Percentiles rank a stretch among this genome's conserved stretches.
Evolutionary conservation across 2,329 filamentous ascomycete species (phyloP).

Genomic region (Sphaerulina populicola): DNA sequence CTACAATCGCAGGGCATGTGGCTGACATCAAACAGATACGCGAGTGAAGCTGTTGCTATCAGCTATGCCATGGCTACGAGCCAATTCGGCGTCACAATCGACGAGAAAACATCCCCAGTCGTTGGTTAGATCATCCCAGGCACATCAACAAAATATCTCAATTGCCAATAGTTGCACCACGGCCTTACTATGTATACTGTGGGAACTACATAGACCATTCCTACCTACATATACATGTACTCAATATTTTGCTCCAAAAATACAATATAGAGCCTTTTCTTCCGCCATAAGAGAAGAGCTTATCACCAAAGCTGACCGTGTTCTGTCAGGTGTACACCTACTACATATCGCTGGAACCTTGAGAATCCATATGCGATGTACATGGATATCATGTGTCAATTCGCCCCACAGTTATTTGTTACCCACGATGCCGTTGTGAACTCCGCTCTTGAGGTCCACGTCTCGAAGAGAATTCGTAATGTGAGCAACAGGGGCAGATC

Average conservation of each 20-base stretch:
- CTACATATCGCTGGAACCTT: too few species aligned
- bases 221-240: background rate
- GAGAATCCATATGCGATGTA: background rate
- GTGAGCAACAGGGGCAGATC: background rate
- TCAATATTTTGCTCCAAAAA: too few species aligned
- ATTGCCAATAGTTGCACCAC: background rate
- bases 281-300: too few species aligned
- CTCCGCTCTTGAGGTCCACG: constrained; percentile 3
- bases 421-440: constrained; percentile 7
- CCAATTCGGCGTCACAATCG: constrained; percentile 33
- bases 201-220: background rate
- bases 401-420: background rate
- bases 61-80: constrained; percentile 46
- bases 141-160: background rate
- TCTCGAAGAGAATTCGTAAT: background rate
- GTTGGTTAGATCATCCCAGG: constrained; percentile 1
- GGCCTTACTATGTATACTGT: background rate
- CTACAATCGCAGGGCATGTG: too few species aligned
- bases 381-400: background rate
- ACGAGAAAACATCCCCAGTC: constrained; percentile 12
- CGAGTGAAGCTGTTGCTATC: constrained; percentile 46
- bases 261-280: too few species aligned
- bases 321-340: too few species aligned
- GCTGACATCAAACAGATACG: constrained; percentile 35
- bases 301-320: too few species aligned